Percentiles rank a stretch among this genome's conserved stretches.
phyloP scores from a whole-genome alignment of 192 early-diverging fungal species.

The Thamnidium elegans region DNA sequence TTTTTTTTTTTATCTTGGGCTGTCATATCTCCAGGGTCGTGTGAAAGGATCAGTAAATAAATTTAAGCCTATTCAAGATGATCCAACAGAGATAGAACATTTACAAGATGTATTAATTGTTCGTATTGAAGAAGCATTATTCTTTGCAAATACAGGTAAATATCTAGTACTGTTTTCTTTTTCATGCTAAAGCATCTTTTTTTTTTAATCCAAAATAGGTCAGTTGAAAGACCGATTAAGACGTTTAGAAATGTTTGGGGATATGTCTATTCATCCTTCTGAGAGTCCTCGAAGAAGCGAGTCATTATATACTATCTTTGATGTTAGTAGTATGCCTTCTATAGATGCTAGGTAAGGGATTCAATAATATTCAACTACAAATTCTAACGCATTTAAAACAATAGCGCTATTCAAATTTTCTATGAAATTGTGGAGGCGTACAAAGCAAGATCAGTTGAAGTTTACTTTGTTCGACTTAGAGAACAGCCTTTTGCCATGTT shows the following conservation, averaged over 20 bases:
- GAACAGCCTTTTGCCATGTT: constrained; percentile 66
- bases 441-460: constrained; percentile 67
- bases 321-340: constrained; percentile 80
- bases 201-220: constrained; percentile 41
- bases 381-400: neutral
- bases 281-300: constrained; percentile 73
- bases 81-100: constrained; percentile 62
- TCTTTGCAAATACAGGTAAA: constrained; percentile 85
- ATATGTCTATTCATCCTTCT: constrained; percentile 90
- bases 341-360: constrained; percentile 73
- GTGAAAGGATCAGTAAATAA: constrained; percentile 51
- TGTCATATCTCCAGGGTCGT: constrained; percentile 37
- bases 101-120: constrained; percentile 84
- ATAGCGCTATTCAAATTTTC: constrained; percentile 62
- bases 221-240: constrained; percentile 92
- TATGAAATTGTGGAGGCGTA: constrained; percentile 90
- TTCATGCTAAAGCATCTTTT: constrained; percentile 1
- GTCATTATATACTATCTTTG: constrained; percentile 82
- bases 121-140: constrained; percentile 87
- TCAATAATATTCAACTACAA: neutral
- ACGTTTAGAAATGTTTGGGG: constrained; percentile 92
- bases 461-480: constrained; percentile 89
- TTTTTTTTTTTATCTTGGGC: neutral
- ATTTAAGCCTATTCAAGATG: constrained; percentile 65
- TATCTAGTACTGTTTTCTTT: neutral